Evolutionary conservation across 2,329 filamentous ascomycete species (phyloP), one percentile per base, ranked within the genome.

Genomic region (Fusarium sp.): DNA sequence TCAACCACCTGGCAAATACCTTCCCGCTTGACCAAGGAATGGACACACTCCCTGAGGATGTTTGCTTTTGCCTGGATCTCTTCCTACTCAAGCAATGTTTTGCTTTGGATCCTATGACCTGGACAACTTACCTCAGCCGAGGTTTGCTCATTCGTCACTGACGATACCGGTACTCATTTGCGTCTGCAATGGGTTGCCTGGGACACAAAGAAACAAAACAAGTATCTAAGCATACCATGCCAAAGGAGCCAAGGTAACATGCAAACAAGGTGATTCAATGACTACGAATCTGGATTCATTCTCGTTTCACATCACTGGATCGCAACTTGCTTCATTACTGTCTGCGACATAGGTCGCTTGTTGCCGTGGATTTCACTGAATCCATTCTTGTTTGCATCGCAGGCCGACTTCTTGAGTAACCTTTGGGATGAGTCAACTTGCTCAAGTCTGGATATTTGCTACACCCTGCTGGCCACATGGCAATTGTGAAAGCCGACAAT

Each of bases 221-320:
- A 60, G 38, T 63, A 54, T 30, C 57, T 57, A 47, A 73, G 55
- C 61, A 73, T 73, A 26, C 44, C 33, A 44, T 60, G 67, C 70
- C 71, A 71, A 54, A 54, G 62, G 70, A 71, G 57, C 54, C 54
- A 73, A 73, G 71, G 71, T 73, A 73, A 73, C 30, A 53, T 66
- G 70, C 61, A 54, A 60, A 58, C 53, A 58, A 51, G 50, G 54
- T 68, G 66, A 64, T 55, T 56, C 53, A 57, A 54, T 57, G 35
- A 47, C 50, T n/a, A 51, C 26, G 48, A 56, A 48, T 47, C 42
- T 63, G 71, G 50, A 50, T 59, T 57, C 50, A 44, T 44, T 61
- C 47, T 45, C n/a, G 35, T 41, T 55, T 53, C 35, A 38, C 35
- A 36, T 38, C 51, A 48, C 47, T 38, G 66, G 66, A 73, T 42